Percentiles rank a stretch among this genome's conserved stretches.
phyloP scores from a whole-genome alignment of 2,329 filamentous ascomycete genomes.

The Pseudogymnoascus sp. region DNA sequence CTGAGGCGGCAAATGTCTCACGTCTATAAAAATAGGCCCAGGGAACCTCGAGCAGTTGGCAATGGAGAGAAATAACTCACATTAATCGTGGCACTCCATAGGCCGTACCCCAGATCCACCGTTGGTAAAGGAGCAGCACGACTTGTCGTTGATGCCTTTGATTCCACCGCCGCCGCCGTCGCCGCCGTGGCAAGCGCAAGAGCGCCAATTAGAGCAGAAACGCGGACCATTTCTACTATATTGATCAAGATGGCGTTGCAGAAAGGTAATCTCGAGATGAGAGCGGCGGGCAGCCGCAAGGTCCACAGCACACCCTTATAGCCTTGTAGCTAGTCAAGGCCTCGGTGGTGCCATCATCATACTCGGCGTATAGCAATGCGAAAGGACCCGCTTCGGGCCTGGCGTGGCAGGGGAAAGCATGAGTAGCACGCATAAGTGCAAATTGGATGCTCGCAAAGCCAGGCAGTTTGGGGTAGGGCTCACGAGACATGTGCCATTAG shows the following conservation, averaged over 20 bases:
- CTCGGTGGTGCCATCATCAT: not conserved
- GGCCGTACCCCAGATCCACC: slow-evolving; percentile 27
- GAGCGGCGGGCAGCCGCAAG: not conserved
- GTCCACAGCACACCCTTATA: not conserved
- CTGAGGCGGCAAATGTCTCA: not conserved
- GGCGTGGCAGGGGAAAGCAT: not conserved
- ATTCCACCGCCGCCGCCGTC: not conserved
- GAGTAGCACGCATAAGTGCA: not conserved
- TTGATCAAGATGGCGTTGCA: not conserved
- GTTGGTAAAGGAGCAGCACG: slow-evolving; percentile 15
- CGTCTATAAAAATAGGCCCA: not conserved
- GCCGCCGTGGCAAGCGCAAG: not conserved
- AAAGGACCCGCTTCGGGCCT: not conserved
- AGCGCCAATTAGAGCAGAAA: not conserved
- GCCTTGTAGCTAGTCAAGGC: not conserved
- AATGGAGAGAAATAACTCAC: slow-evolving; percentile 16
- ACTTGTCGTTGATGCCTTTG: not conserved
- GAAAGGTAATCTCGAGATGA: not conserved
- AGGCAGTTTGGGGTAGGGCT: not conserved
- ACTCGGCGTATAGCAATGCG: not conserved
- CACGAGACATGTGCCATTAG: not conserved
- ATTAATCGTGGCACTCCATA: slow-evolving; percentile 26
- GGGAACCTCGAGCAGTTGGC: not conserved
- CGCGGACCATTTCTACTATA: slow-evolving; percentile 3
- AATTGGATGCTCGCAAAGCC: not conserved